Percentiles rank a stretch among this genome's conserved stretches.
These are phyloP conservation scores for Telopea speciosissima DNA, from an alignment of 177 flowering plant species.

Conservation along the genomic window DNA sequence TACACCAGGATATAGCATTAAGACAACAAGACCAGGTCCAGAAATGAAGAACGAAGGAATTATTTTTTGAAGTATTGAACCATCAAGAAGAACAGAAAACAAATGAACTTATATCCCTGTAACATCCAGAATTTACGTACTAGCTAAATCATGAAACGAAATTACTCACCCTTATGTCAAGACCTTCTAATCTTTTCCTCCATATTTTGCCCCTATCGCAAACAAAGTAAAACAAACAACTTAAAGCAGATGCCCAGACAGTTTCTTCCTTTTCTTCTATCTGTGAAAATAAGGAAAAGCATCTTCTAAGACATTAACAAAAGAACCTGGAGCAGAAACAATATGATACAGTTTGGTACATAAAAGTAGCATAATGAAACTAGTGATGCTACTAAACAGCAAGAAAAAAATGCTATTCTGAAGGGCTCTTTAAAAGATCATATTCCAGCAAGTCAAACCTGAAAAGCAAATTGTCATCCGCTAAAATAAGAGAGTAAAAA, in stretches of 20 bases:
- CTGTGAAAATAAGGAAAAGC: conserved; percentile 30
- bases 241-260: conserved; percentile 91
- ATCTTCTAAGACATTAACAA: background rate
- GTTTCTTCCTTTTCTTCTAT: conserved; percentile 86
- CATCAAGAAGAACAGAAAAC: background rate
- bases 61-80: background rate
- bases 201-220: conserved; percentile 81
- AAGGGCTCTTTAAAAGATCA: background rate
- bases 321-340: background rate
- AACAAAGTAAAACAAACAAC: conserved; percentile 90
- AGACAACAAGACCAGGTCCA: background rate
- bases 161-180: conserved; percentile 88
- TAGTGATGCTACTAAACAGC: background rate
- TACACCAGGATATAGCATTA: background rate
- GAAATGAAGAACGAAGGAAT: background rate
- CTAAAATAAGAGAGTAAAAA: no score
- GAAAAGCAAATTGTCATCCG: background rate
- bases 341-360: background rate
- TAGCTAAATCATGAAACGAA: background rate
- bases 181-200: conserved; percentile 71
- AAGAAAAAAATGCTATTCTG: background rate
- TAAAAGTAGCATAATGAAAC: background rate
- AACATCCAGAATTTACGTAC: background rate
- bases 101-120: background rate
- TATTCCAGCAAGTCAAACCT: background rate